A percentile compares a stretch with the other conserved stretches of the same genome.
Conservation (phyloP, 1,284 basidiomycete genomes). For the Termitomyces sp. region DNA sequence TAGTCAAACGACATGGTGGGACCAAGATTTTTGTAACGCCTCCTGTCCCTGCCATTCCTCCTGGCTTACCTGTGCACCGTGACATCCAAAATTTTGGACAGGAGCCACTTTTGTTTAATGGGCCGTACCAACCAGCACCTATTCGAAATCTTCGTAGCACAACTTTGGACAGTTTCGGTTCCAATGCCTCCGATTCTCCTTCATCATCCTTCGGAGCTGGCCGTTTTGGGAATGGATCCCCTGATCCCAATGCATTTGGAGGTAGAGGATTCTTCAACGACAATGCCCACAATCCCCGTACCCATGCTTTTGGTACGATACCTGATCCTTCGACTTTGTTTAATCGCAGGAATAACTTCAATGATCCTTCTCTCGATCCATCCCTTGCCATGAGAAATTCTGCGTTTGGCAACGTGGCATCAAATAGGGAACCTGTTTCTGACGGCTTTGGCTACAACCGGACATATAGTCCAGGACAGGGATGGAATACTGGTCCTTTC, state of each 20-base stretch:
- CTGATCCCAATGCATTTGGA: conserved; percentile 56
- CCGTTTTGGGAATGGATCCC: conserved; percentile 59
- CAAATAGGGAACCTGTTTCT: conserved; percentile 32
- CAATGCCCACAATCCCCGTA: conserved; percentile 24
- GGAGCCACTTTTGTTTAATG: conserved; percentile 38
- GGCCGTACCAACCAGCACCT: conserved; percentile 63
- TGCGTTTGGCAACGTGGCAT: conserved; percentile 27
- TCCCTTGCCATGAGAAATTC: conserved; percentile 23
- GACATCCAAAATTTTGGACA: conserved; percentile 33
- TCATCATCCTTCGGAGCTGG: conserved; percentile 63
- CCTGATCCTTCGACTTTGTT: conserved; percentile 29
- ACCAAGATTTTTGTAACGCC: conserved; percentile 63
- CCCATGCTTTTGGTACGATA: conserved; percentile 19
- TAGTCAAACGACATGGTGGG: conserved; percentile 45
- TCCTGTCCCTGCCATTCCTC: conserved; percentile 39
- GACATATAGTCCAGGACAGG: conserved; percentile 21
- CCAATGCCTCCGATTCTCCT: conserved; percentile 59
- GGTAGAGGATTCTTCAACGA: conserved; percentile 40
- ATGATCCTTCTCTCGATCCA: conserved; percentile 30
- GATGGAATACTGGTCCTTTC: conserved; percentile 14
- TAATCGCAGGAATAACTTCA: conserved; percentile 29
- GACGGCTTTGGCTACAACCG: conserved; percentile 42
- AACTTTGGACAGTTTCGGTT: conserved; percentile 57
- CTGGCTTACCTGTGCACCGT: conserved; percentile 43
- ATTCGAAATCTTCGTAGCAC: conserved; percentile 50